Base-by-base conservation (phyloP, 2,329 filamentous ascomycete species). In the Aspergillus sp. region DNA sequence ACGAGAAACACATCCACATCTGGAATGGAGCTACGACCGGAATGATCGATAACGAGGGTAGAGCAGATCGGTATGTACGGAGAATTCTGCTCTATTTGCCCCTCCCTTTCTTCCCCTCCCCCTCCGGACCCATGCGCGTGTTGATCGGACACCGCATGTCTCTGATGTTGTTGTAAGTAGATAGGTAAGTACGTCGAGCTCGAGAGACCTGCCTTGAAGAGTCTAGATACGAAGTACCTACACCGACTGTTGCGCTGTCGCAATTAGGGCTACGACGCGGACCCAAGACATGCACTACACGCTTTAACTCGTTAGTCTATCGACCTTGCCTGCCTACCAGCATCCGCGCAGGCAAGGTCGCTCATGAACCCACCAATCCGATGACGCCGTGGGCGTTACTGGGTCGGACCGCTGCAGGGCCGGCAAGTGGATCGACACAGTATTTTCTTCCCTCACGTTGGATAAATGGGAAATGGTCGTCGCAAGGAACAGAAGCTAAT, bases 391-490 rank as follows among this genome's bases (percentile, higher is more conserved):
- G 53, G 47, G 61, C 61, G 64, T 65, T 65, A 55, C 62, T 60
- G 68, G 68, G 61, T 64, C 68, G 68, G 68, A 69, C 68, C 68
- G 68, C 67, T 69, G 68, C 67, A 69, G 66, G 50, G 46, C 43
- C 60, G 63, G 63, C 54, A 68, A 68, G 67, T 68, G 67, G 67
- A 71, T 64, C 64, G 54, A 57, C 44, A 24, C 51, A 50, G 44
- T 44, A 49, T 30, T 46, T 52, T 32, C 22, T 47, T 46, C 43
- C 44, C 35, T 38, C 35, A 22, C 5, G 22, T 22, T n/a, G 14
- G 14, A 38, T 22, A 7, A n/a, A 38, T 16, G 33, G 10, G 13
- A 24, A 17, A 19, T 26, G 22, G 17, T 33, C 16, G 22, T 32
- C 9, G 10, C n/a, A 17, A 42, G 4, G 14, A 20, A 33, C 6